phyloP scores from a whole-genome alignment of 495 filamentous ascomycete species.

The Hyaloscypha variabilis region DNA sequence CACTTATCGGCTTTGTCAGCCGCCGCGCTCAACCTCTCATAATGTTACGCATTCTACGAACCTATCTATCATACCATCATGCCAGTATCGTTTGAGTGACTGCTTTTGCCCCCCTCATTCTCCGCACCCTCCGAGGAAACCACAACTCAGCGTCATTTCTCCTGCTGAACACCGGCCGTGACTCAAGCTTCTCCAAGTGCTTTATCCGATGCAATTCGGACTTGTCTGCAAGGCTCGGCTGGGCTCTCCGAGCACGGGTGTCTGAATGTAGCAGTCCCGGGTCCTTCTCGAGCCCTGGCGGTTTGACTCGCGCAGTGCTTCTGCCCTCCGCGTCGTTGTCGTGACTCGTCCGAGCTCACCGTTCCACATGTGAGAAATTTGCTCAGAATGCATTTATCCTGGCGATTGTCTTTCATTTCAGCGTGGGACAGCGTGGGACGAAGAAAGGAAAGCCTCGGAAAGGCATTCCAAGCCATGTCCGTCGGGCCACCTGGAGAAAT shows the following conservation, averaged over 20 bases:
- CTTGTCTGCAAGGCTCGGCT: background rate
- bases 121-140: constrained; percentile 17
- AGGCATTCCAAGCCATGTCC: too few relatives aligned
- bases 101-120: background rate
- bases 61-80: too few relatives aligned
- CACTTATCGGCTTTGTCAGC: background rate
- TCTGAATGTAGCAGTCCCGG: background rate
- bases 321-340: background rate
- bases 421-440: background rate
- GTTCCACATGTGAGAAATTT: background rate
- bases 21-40: background rate
- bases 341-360: background rate
- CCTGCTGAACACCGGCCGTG: too few relatives aligned
- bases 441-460: too few relatives aligned
- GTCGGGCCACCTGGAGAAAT: too few relatives aligned
- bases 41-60: background rate
- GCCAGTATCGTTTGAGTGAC: too few relatives aligned
- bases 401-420: background rate
- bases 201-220: background rate
- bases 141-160: background rate
- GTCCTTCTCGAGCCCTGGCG: background rate
- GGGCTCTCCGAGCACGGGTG: background rate
- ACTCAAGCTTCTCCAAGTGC: background rate
- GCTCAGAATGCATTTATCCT: background rate
- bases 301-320: background rate